phyloP scores from a whole-genome alignment of 2,329 filamentous ascomycete genomes.

The Tolypocladium amazonense region DNA sequence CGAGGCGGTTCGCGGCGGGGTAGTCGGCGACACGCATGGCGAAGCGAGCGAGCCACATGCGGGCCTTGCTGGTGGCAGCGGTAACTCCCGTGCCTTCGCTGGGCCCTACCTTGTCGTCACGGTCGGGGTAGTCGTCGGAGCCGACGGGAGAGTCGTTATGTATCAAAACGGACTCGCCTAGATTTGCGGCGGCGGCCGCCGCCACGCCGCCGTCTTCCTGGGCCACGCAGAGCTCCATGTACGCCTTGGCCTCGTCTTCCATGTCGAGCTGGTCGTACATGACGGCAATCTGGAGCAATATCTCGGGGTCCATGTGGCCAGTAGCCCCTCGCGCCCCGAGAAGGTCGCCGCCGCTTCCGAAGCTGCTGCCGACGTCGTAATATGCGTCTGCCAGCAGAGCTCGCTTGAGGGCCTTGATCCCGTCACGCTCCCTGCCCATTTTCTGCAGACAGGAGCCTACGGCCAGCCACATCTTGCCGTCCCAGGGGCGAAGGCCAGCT shows the following conservation, averaged over 20 bases:
- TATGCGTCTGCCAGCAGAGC: constrained; percentile 82
- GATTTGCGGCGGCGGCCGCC: constrained; percentile 26
- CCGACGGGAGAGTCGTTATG: constrained; percentile 40
- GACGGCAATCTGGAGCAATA: constrained; percentile 77
- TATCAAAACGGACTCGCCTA: constrained; percentile 41
- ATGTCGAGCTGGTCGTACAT: constrained; percentile 79
- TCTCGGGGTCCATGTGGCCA: constrained; percentile 72
- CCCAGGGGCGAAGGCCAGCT: constrained; percentile 84
- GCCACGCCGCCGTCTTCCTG: constrained; percentile 68
- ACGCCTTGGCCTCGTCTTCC: constrained; percentile 71
- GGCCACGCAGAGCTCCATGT: constrained; percentile 92
- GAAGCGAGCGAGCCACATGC: constrained; percentile 84
- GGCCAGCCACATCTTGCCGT: constrained; percentile 98
- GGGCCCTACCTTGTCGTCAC: constrained; percentile 17
- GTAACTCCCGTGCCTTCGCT: constrained; percentile 71
- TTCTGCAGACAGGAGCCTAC: constrained; percentile 87
- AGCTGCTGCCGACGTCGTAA: constrained; percentile 56
- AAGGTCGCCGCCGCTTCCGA: constrained; percentile 34
- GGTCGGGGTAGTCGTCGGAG: constrained; percentile 26
- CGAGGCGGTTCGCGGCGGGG: constrained; percentile 64
- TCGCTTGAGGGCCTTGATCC: constrained; percentile 89
- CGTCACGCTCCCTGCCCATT: constrained; percentile 77
- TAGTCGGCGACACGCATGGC: constrained; percentile 70
- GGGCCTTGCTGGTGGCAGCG: constrained; percentile 79
- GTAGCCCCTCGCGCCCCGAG: constrained; percentile 39